Evolutionary conservation across 495 filamentous ascomycete genomes (phyloP), one percentile per base, ranked within the genome.

Genomic region (Lophiostoma macrostomum): DNA sequence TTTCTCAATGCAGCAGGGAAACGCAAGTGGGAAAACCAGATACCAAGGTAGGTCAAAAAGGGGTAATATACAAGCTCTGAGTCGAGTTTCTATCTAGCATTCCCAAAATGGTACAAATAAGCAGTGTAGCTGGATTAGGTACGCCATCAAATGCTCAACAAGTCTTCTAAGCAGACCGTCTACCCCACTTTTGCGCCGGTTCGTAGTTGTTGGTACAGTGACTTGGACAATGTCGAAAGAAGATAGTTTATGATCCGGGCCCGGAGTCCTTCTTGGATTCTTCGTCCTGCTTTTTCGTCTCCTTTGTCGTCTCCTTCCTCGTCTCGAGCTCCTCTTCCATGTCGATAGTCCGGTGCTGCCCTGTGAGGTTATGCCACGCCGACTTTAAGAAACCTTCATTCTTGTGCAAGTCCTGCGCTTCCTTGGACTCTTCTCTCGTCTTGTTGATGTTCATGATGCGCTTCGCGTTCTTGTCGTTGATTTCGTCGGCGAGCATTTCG

Each of bases 401-500:
- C 69, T 86, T 85, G 60, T 84, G 76, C 10, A 74, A 64, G 6
- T 81, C 76, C 5, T 67, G 64, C 19, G 44, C 31, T 64, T 65
- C 60, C 60, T 47, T 20, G 16, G 48, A 28, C 39, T 43, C 12
- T 16, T 60, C 31, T 25, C 19, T 74, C 18, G 69, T 69, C 56
- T 74, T 73, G 48, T 65, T 73, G 41, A 87, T 70, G 53, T 82
- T 88, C 90, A 97, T 97, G 34, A 93, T 80, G 35, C 94, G 79
- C 67, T 85, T 90, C n/a, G 93, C 93, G 14, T 80, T 87, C 70
- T 89, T 86, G 66, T 98, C 93, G 11, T 79, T 80, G 76, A 96
- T 81, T 74, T 98, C 93, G 61, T 98, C 90, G 24, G 93, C 93
- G 36, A 98, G 79, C 75, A 96, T 89, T 71, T 98, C 93, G 51